phyloP scores from a whole-genome alignment of 768 basidiomycete species.

The Mycena galopus region DNA sequence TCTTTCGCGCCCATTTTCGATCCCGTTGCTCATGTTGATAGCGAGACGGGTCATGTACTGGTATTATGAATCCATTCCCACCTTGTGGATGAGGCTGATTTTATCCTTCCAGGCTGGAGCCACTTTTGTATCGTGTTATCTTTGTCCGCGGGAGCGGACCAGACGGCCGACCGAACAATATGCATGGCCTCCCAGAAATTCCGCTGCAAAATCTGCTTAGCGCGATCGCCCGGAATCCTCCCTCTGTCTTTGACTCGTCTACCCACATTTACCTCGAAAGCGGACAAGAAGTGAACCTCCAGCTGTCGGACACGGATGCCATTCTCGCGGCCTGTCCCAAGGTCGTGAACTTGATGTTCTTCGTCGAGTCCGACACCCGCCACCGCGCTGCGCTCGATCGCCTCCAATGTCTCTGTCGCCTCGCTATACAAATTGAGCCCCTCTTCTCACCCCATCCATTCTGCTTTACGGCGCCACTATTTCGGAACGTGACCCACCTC shows the following conservation, averaged over 20 bases:
- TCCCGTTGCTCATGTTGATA: not conserved
- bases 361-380: too few species aligned
- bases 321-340: not conserved
- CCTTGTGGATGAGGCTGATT: too few species aligned
- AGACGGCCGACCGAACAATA: not conserved
- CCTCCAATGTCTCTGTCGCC: not conserved
- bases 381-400: not conserved
- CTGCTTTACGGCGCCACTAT: not conserved
- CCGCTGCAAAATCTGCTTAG: not conserved
- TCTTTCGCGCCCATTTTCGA: not conserved
- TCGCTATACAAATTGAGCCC: not conserved
- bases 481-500: not conserved
- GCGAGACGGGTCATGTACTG: not conserved
- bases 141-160: not conserved
- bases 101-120: not conserved
- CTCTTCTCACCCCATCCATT: not conserved
- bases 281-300: not conserved
- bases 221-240: not conserved
- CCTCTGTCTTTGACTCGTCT: not conserved
- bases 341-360: not conserved
- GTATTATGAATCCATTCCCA: not conserved
- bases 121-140: not conserved
- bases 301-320: too few species aligned
- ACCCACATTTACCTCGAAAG: not conserved
- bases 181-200: not conserved